Base-by-base conservation (phyloP, 1,284 basidiomycete species). In the Cryptococcus sp. region DNA sequence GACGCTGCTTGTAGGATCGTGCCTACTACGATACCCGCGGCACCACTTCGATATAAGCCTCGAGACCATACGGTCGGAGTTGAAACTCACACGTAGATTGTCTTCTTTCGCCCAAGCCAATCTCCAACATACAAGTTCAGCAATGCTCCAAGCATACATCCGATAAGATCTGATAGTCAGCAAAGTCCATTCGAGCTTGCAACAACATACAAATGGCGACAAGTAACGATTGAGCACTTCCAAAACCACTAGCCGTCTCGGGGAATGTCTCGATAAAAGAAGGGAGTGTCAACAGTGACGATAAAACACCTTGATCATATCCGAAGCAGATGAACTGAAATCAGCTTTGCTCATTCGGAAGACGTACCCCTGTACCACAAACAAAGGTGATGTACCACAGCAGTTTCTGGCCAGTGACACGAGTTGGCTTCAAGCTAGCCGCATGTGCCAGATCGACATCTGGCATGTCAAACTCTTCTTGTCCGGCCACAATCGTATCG, bases 301-400 rank as follows among this genome's bases (percentile, higher is more conserved):
- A 63, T 64, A 77, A 66, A 31, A 76, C 75, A 47, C 41, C 41
- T 23, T 43, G 41, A 21, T 43, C 41, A 22, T 43, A 43, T 21
- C 41, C 41, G 23, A 43, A 43, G 11, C 10, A 5, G 19, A 19
- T 43, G 41, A 43, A 43, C 41, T 39, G 16, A 7, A 14, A 19
- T 19, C 14, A 39, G 36, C 18, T 19, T 13, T 42, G 46, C 21
- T 24, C 16, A 13, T 10, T 43, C 34, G 36, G 14, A 2, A n/a
- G 19, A 39, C 36, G 51, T 49, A 62, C 60, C 7, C 54, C 54
- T 7, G 50, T 52, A 22, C 54, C 54, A 21, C 50, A 25, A 70
- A 41, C 77, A 67, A 68, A 83, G 82, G 16, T 43, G 23, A 14
- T n/a, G n/a, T n/a, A n/a, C n/a, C n/a, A n/a, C n/a, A 34, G 32